A percentile compares a stretch with the other conserved stretches of the same genome.
phyloP scores from a whole-genome alignment of 192 early-diverging fungal species.

The Umbelopsis vinacea region DNA sequence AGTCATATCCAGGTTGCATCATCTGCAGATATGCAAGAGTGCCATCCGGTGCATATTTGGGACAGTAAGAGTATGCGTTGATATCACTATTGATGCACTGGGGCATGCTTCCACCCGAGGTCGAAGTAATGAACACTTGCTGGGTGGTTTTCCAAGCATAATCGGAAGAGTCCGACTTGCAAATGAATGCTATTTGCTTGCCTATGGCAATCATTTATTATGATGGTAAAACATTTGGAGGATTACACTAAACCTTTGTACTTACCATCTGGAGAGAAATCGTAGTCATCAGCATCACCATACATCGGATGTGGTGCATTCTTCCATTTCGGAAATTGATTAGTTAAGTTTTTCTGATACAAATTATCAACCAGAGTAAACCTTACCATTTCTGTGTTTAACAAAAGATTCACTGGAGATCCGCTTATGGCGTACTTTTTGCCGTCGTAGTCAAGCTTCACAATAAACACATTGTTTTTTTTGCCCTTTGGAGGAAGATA shows the following conservation, averaged over 20 bases:
- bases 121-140: slow-evolving; percentile 65
- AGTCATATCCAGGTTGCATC: slow-evolving; percentile 64
- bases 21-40: slow-evolving; percentile 73
- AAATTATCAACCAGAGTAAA: neutral
- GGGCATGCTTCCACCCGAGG: slow-evolving; percentile 48
- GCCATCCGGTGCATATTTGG: slow-evolving; percentile 67
- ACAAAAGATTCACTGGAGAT: slow-evolving; percentile 52
- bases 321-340: slow-evolving; percentile 15
- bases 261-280: slow-evolving; percentile 63
- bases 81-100: slow-evolving; percentile 44
- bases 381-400: slow-evolving; percentile 42
- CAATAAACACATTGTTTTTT: slow-evolving; percentile 59
- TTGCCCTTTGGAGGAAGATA: slow-evolving; percentile 52
- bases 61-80: slow-evolving; percentile 60
- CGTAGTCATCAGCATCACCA: slow-evolving; percentile 61
- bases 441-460: slow-evolving; percentile 37
- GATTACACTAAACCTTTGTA: neutral
- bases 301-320: slow-evolving; percentile 41
- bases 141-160: slow-evolving; percentile 75
- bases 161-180: slow-evolving; percentile 58
- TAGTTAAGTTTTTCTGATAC: slow-evolving; percentile 25
- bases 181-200: slow-evolving; percentile 62
- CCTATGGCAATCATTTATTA: neutral
- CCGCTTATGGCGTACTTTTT: slow-evolving; percentile 45
- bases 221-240: no score